These are phyloP conservation scores for Trichoderma semiorbis DNA, from an alignment of 2,329 filamentous ascomycete genomes.

Conservation along the genomic window DNA sequence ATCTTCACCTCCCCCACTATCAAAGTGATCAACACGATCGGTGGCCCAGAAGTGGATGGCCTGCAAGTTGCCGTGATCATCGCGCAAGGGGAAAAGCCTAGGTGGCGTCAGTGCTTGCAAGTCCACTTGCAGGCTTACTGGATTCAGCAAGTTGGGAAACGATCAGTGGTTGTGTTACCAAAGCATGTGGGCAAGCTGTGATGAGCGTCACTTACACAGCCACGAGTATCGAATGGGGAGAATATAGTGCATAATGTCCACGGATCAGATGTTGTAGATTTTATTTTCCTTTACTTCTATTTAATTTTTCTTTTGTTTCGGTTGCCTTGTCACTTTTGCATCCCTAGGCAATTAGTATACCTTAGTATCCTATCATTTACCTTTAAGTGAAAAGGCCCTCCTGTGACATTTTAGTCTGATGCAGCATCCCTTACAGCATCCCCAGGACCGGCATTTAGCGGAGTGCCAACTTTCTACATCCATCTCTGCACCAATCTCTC, in stretches of 20 bases:
- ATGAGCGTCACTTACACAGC: background rate
- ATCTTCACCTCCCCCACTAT: constrained; percentile 10
- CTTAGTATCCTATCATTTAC: background rate
- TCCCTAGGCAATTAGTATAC: background rate
- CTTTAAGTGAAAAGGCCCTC: background rate
- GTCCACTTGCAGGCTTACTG: constrained; percentile 1
- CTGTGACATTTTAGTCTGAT: background rate
- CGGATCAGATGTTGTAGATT: background rate
- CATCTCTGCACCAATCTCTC: background rate
- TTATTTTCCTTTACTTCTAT: background rate
- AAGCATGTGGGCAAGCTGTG: background rate
- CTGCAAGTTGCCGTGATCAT: constrained; percentile 10
- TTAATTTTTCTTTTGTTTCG: background rate
- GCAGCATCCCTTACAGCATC: background rate
- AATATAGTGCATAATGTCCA: background rate
- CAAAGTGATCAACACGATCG: constrained; percentile 15
- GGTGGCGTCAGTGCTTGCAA: background rate
- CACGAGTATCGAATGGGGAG: background rate
- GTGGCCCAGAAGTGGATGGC: constrained; percentile 10
- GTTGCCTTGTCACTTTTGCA: background rate
- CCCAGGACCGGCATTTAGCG: background rate
- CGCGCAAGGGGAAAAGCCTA: background rate
- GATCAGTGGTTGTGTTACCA: background rate
- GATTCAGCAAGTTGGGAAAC: background rate
- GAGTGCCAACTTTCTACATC: background rate